Percentiles rank a stretch among this genome's conserved stretches.
Evolutionary conservation across 2,329 filamentous ascomycete genomes (phyloP).

Genomic region (Triangularia verruculosa): DNA sequence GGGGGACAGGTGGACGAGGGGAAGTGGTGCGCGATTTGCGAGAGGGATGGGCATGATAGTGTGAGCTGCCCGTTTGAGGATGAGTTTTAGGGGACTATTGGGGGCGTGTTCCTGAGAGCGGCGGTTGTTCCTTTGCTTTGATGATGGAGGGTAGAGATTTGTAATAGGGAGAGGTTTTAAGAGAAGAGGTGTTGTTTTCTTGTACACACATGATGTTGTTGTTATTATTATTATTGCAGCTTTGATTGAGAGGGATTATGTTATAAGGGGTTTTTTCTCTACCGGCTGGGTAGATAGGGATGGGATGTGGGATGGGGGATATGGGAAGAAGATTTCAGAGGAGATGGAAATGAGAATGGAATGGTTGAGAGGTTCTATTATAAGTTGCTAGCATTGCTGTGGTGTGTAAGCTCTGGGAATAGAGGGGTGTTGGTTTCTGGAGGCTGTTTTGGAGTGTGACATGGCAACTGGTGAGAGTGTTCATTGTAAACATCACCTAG

Average conservation of each 20-base stretch:
- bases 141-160: background rate
- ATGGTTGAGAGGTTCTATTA: background rate
- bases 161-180: background rate
- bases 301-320: background rate
- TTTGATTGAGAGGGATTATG: background rate
- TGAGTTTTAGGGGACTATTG: conserved; percentile 51
- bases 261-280: background rate
- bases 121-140: background rate
- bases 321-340: no score
- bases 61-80: conserved; percentile 94
- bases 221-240: background rate
- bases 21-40: conserved; percentile 97
- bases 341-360: no score
- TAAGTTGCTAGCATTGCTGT: background rate
- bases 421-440: background rate
- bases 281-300: background rate
- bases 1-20: conserved; percentile 74
- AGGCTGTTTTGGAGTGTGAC: background rate
- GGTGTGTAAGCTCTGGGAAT: background rate
- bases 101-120: no score
- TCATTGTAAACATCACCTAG: no score
- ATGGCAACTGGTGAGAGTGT: no score
- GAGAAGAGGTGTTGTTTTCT: background rate
- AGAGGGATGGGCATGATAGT: conserved; percentile 93
- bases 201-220: background rate